phyloP scores from a whole-genome alignment of 805 yeast species.

The Komagataella phaffii region DNA sequence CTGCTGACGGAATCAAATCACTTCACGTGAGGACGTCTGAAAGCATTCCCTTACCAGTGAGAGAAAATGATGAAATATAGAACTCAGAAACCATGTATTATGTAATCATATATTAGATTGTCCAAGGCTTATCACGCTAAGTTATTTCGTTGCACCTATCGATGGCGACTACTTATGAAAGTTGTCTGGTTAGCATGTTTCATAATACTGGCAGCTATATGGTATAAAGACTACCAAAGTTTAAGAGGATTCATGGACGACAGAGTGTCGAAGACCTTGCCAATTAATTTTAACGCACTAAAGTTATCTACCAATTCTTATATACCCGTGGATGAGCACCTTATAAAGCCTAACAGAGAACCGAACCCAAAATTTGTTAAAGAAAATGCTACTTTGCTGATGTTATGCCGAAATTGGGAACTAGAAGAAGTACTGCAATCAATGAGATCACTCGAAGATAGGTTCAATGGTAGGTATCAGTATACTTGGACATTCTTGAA shows the following conservation, averaged over 20 bases:
- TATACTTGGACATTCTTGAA: conserved; percentile 75
- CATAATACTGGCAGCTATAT: neutral
- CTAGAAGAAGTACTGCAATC: conserved; percentile 58
- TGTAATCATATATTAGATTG: neutral
- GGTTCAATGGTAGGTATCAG: conserved; percentile 51
- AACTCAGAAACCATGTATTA: neutral
- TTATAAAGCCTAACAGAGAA: conserved; percentile 9
- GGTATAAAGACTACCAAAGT: neutral
- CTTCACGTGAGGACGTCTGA: conserved; percentile 53
- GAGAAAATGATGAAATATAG: neutral
- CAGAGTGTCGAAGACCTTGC: neutral
- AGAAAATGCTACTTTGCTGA: conserved; percentile 78
- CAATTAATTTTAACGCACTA: conserved; percentile 7
- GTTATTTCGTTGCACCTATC: neutral
- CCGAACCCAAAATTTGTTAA: conserved; percentile 22
- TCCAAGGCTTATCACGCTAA: neutral
- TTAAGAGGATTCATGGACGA: neutral
- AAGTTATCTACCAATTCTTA: conserved; percentile 26
- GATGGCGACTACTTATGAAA: neutral
- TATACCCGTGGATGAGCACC: neutral
- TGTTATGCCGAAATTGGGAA: conserved; percentile 81
- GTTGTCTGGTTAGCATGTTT: neutral
- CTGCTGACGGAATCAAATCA: conserved; percentile 28
- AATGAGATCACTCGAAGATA: conserved; percentile 67
- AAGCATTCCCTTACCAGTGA: conserved; percentile 18